Conservation (phyloP, 2,329 filamentous ascomycete species). For the Penicillium digitatum region DNA sequence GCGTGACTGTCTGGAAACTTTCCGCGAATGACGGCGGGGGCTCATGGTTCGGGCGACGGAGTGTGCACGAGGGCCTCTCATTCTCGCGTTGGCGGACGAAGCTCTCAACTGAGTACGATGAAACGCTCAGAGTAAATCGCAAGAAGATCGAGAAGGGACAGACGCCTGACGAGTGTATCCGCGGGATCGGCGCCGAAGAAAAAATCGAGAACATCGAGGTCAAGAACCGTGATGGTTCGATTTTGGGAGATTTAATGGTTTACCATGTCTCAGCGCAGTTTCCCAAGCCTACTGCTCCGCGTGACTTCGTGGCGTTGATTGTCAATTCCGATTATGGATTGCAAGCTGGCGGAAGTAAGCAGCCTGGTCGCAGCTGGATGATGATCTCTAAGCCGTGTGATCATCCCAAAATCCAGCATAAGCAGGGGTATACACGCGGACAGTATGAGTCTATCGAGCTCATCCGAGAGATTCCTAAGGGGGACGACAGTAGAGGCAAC, state of each 20-base stretch:
- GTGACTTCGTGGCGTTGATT: constrained; percentile 81
- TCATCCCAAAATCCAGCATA: constrained; percentile 67
- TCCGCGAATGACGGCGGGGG: constrained; percentile 74
- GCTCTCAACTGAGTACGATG: constrained; percentile 72
- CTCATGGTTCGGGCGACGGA: constrained; percentile 83
- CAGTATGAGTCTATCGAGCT: constrained; percentile 89
- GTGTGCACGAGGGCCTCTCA: constrained; percentile 71
- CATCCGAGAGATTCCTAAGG: constrained; percentile 70
- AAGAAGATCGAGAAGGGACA: constrained; percentile 62
- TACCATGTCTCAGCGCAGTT: constrained; percentile 87
- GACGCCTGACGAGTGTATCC: constrained; percentile 69
- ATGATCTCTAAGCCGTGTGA: constrained; percentile 79
- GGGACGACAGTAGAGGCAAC: constrained; percentile 14
- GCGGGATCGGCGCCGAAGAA: constrained; percentile 80
- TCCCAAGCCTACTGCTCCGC: constrained; percentile 77
- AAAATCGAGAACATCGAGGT: constrained; percentile 62
- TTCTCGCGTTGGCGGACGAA: constrained; percentile 76
- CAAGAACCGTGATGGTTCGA: constrained; percentile 41
- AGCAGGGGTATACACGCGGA: constrained; percentile 73
- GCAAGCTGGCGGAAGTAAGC: constrained; percentile 20
- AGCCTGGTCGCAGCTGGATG: constrained; percentile 67
- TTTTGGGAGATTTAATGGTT: constrained; percentile 50
- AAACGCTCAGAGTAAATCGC: constrained; percentile 68
- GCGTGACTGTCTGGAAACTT: constrained; percentile 75
- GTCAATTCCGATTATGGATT: constrained; percentile 57